Percentiles rank a stretch among this genome's conserved stretches.
Conservation (phyloP, 352 stramenopile genomes). For the Pythium sukuiense region DNA sequence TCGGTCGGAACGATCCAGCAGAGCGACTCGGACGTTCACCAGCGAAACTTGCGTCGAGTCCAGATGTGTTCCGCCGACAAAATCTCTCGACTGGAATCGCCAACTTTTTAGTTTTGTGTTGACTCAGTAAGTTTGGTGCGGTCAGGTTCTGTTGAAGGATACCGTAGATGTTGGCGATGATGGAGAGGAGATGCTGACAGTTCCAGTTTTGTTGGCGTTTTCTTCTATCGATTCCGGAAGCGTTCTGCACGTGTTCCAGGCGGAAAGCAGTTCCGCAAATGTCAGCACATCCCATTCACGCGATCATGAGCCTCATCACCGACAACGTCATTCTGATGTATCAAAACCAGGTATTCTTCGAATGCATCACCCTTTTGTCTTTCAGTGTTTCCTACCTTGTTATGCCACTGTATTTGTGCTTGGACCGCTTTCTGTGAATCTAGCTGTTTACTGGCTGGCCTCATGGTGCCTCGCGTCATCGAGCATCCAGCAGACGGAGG, state of each 20-base stretch:
- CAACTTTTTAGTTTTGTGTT: background rate
- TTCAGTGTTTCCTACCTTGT: background rate
- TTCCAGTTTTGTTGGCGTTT: background rate
- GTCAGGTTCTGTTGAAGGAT: background rate
- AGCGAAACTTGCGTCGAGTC: background rate
- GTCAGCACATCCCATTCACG: background rate
- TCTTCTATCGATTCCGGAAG: slow-evolving; percentile 1
- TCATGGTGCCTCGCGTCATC: background rate
- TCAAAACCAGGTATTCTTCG: background rate
- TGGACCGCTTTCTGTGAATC: background rate
- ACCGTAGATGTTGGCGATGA: background rate
- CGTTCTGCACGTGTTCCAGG: background rate
- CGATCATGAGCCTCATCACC: background rate
- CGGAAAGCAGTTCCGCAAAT: background rate
- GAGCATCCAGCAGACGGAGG: background rate
- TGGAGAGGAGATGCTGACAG: background rate
- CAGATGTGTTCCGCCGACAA: slow-evolving; percentile 5
- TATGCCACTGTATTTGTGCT: background rate
- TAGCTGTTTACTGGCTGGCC: too few relatives aligned
- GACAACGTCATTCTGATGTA: background rate
- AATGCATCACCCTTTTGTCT: background rate
- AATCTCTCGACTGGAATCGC: background rate
- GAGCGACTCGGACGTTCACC: background rate
- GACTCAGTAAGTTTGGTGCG: background rate
- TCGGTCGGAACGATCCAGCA: background rate